A percentile compares a stretch with the other conserved stretches of the same genome.
These are phyloP conservation scores for Phytophthora podocarpi DNA, from an alignment of 352 stramenopile species.

Conservation along the genomic window DNA sequence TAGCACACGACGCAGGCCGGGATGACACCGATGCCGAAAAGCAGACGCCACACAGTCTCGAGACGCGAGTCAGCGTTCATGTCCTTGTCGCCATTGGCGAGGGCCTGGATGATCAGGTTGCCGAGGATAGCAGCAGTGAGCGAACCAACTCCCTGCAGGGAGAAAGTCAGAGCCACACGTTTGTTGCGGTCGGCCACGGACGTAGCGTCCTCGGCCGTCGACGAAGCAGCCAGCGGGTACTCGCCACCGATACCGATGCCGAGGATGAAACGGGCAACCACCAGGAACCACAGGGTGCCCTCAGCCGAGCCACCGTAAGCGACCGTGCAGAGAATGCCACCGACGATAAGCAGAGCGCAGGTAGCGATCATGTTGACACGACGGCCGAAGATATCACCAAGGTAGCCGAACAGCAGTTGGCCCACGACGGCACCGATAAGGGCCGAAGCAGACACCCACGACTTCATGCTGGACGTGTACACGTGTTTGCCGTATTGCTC, in stretches of 20 bases:
- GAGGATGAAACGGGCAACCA: slow-evolving; percentile 61
- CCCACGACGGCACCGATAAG: slow-evolving; percentile 66
- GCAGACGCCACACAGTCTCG: slow-evolving; percentile 68
- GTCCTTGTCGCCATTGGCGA: slow-evolving; percentile 45
- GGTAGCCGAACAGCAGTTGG: slow-evolving; percentile 61
- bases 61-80: slow-evolving; percentile 46
- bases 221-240: slow-evolving; percentile 55
- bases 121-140: slow-evolving; percentile 66
- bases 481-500: slow-evolving; percentile 68
- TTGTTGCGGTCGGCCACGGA: slow-evolving; percentile 54
- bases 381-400: slow-evolving; percentile 69
- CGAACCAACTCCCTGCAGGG: slow-evolving; percentile 64
- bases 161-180: slow-evolving; percentile 68
- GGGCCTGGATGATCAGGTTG: slow-evolving; percentile 59
- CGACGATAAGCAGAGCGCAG: slow-evolving; percentile 67
- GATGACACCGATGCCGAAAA: slow-evolving; percentile 68
- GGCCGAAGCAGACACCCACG: slow-evolving; percentile 56
- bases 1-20: slow-evolving; percentile 69
- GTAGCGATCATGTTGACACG: slow-evolving; percentile 73
- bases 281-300: slow-evolving; percentile 67
- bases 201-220: slow-evolving; percentile 65
- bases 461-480: slow-evolving; percentile 70
- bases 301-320: slow-evolving; percentile 48
- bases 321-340: slow-evolving; percentile 61
- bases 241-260: slow-evolving; percentile 66